phyloP scores from a whole-genome alignment of 2,329 filamentous ascomycete genomes.

The Nothophoma quercina region DNA sequence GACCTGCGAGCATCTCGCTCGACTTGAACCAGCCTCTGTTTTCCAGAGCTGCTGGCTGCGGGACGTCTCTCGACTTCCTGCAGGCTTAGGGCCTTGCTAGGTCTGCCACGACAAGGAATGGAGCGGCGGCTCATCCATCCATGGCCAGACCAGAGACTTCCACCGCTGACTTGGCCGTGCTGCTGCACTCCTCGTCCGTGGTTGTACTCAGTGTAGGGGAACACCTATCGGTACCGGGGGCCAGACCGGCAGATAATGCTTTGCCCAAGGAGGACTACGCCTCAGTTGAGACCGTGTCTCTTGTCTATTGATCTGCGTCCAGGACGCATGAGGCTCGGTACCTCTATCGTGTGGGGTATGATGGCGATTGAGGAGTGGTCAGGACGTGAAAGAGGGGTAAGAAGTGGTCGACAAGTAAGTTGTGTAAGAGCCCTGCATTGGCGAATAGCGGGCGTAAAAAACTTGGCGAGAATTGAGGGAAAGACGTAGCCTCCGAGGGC shows the following conservation, averaged over 20 bases:
- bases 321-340: slow-evolving; percentile 4
- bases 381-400: background rate
- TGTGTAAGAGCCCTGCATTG: slow-evolving; percentile 3
- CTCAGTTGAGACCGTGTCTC: slow-evolving; percentile 5
- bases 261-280: slow-evolving; percentile 10
- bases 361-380: background rate
- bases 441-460: background rate
- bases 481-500: slow-evolving; percentile 10
- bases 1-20: slow-evolving; percentile 13
- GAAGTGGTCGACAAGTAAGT: background rate
- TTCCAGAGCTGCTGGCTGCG: slow-evolving; percentile 11
- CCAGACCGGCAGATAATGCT: slow-evolving; percentile 20
- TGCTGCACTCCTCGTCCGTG: slow-evolving; percentile 12
- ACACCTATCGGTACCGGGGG: slow-evolving; percentile 16
- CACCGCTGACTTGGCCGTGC: slow-evolving; percentile 1
- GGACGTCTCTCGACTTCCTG: slow-evolving; percentile 26
- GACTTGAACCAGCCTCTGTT: slow-evolving; percentile 5
- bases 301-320: slow-evolving; percentile 3
- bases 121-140: slow-evolving; percentile 2
- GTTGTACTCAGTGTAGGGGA: slow-evolving; percentile 4
- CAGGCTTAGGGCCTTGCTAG: background rate
- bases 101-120: background rate
- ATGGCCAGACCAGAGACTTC: slow-evolving; percentile 8
- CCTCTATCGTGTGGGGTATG: background rate
- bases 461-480: background rate